phyloP scores from a whole-genome alignment of 2,329 filamentous ascomycete species.

The Pyrenophora tritici-repentis region DNA sequence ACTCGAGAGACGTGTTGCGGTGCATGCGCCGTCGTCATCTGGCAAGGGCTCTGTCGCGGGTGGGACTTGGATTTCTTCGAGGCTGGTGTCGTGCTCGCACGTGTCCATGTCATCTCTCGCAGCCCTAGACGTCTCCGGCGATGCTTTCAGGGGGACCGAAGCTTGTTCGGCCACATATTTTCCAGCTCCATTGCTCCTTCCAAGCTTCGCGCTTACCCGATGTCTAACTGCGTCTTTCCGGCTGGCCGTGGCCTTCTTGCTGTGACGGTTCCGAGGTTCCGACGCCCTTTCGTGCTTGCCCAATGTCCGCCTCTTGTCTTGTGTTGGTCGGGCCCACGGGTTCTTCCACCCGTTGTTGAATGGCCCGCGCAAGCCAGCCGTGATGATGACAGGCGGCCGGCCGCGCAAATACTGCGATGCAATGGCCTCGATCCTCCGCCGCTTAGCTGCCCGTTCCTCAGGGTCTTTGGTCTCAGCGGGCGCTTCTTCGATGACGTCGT shows the following conservation, averaged over 20 bases:
- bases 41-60: constrained; percentile 24
- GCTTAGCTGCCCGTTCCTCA: constrained; percentile 58
- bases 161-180: background rate
- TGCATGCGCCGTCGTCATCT: constrained; percentile 14
- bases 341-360: constrained; percentile 54
- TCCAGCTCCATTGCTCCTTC: background rate
- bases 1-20: constrained; percentile 26
- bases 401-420: constrained; percentile 65
- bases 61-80: constrained; percentile 16
- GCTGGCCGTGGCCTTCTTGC: background rate
- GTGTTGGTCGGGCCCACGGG: constrained; percentile 35
- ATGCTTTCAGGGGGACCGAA: constrained; percentile 10
- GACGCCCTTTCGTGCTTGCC: background rate
- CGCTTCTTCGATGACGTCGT: constrained; percentile 56
- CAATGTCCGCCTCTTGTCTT: background rate
- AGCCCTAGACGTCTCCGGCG: constrained; percentile 29
- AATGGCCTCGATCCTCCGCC: constrained; percentile 62
- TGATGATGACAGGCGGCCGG: constrained; percentile 61
- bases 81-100: constrained; percentile 15
- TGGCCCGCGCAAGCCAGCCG: constrained; percentile 66
- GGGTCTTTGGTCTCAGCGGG: constrained; percentile 59
- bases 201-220: background rate
- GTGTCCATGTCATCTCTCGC: constrained; percentile 1
- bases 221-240: background rate
- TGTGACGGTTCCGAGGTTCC: background rate